These are phyloP conservation scores for Lycium ferocissimum DNA, from an alignment of 257 asterid genomes.

Conservation along the genomic window DNA sequence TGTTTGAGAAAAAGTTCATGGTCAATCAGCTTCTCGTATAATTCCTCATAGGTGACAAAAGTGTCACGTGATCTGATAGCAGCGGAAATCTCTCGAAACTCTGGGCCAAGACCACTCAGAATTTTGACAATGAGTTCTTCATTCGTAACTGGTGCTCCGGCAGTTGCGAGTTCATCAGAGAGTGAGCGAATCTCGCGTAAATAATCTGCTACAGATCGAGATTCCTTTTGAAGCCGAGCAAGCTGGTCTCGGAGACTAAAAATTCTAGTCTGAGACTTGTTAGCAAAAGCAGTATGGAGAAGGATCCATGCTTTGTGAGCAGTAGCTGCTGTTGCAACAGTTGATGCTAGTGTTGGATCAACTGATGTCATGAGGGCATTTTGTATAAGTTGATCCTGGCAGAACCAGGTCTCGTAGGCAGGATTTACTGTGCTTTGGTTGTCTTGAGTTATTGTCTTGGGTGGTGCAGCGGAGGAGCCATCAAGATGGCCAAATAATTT, in stretches of 20 bases:
- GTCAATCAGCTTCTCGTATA: neutral
- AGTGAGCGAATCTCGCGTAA: neutral
- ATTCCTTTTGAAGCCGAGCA: neutral
- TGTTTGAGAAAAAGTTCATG: neutral
- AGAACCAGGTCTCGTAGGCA: no score
- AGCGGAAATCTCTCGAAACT: neutral
- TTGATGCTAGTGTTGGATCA: no score
- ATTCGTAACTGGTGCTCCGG: neutral
- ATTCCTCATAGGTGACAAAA: neutral
- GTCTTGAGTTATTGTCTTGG: no score
- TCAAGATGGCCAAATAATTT: no score
- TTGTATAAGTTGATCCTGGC: no score
- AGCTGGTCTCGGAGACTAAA: neutral
- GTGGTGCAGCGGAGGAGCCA: no score
- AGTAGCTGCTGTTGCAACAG: no score
- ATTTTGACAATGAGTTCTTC: neutral
- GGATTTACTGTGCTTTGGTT: no score
- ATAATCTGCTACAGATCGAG: neutral
- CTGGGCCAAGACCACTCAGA: neutral
- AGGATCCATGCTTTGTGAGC: no score
- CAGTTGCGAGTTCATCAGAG: neutral
- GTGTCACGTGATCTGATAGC: neutral
- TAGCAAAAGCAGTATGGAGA: no score
- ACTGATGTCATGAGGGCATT: no score
- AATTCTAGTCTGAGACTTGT: neutral